Percentiles rank a stretch among this genome's conserved stretches.
Evolutionary conservation across 2,329 filamentous ascomycete genomes (phyloP).

Genomic region (Pestalotiopsis sp.): DNA sequence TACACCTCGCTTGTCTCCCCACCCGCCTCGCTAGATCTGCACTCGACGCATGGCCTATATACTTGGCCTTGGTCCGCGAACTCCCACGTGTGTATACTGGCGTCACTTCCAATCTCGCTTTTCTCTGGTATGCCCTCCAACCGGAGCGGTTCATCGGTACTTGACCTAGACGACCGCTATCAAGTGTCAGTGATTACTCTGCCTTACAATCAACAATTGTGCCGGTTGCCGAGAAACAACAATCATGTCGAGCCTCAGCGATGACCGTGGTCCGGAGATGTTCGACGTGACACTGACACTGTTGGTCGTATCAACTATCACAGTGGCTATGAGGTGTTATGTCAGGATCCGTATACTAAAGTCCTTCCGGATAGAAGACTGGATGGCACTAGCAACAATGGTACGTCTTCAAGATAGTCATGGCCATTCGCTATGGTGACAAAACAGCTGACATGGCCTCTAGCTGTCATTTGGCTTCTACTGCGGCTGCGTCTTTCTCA

Average conservation of each 20-base stretch:
- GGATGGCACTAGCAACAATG: conserved; percentile 24
- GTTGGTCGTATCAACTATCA: conserved; percentile 13
- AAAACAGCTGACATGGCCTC: neutral
- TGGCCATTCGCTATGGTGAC: too few relatives aligned
- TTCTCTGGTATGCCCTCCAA: neutral
- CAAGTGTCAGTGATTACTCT: neutral
- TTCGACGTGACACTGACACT: conserved; percentile 16
- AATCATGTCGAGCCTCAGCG: neutral
- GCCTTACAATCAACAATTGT: neutral
- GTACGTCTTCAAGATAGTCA: conserved; percentile 13
- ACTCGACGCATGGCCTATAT: neutral
- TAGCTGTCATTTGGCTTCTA: conserved; percentile 22
- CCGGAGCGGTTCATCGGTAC: conserved; percentile 1
- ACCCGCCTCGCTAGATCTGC: neutral
- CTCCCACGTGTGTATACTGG: neutral
- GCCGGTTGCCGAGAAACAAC: neutral
- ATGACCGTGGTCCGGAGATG: conserved; percentile 27
- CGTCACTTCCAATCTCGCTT: conserved; percentile 2
- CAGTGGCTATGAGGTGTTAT: conserved; percentile 28
- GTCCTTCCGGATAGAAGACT: conserved; percentile 26
- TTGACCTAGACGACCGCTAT: neutral
- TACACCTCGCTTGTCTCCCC: neutral
- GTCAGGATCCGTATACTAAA: conserved; percentile 24
- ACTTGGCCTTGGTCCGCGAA: neutral
- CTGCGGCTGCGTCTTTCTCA: conserved; percentile 20